Evolutionary conservation across 805 yeast genomes (phyloP).

Genomic region (Blastobotrys robertii): DNA sequence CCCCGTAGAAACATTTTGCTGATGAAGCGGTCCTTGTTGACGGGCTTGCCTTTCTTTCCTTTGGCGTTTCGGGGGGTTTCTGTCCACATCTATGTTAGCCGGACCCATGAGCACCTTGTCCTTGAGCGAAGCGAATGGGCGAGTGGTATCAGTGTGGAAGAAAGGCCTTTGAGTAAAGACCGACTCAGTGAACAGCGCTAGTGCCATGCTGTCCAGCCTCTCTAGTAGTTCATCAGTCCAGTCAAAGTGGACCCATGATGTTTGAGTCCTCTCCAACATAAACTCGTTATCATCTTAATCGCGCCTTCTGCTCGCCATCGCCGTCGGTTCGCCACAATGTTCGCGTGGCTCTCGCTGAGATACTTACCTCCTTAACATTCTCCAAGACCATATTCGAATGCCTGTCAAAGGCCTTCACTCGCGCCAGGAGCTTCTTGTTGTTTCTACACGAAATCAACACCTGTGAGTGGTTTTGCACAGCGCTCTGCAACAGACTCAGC

Average conservation of each 20-base stretch:
- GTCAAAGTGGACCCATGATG: too few species aligned
- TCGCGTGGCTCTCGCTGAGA: neutral
- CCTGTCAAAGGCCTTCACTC: constrained; percentile 90
- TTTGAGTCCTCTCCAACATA: too few species aligned
- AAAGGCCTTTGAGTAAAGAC: too few species aligned
- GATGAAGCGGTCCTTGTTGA: constrained; percentile 67
- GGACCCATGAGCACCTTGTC: too few species aligned
- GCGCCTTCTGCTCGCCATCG: too few species aligned
- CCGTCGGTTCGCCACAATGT: too few species aligned
- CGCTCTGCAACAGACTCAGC: constrained; percentile 73
- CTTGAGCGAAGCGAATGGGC: too few species aligned
- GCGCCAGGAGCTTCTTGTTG: constrained; percentile 82
- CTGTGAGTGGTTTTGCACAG: constrained; percentile 63
- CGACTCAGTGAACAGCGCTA: too few species aligned
- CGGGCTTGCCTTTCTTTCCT: constrained; percentile 62
- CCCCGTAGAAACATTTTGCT: constrained; percentile 90
- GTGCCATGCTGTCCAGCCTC: too few species aligned
- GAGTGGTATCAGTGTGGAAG: too few species aligned
- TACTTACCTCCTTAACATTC: constrained; percentile 64
- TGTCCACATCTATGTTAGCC: constrained; percentile 42
- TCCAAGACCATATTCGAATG: constrained; percentile 91
- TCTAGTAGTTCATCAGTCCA: constrained; percentile 4
- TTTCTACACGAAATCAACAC: constrained; percentile 85
- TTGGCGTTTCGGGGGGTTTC: constrained; percentile 50
- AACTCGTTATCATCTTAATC: too few species aligned